Evolutionary conservation across 2,329 filamentous ascomycete genomes (phyloP), one percentile per base, ranked within the genome.

Genomic region (Talaromyces albobiverticillius): DNA sequence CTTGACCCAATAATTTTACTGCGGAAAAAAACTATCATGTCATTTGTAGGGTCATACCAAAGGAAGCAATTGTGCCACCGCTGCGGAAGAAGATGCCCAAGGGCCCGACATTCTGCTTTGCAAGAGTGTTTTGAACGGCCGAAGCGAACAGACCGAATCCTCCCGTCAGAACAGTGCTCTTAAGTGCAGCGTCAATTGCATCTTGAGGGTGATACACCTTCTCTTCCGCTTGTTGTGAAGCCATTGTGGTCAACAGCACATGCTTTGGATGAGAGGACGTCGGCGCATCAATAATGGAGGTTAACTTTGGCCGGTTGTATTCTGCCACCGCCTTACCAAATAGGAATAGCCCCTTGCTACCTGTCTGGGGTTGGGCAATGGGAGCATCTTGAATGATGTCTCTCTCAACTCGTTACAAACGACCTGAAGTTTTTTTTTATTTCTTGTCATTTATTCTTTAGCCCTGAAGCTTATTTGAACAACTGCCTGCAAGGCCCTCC

Each of bases 81-180:
- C 85, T 87, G 66, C 85, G 84, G 45, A 89, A 89, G 69, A 97
- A 86, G 66, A 96, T 82, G 62, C 89, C 88, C 78, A 87, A 83
- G 58, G 86, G 82, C 64, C 91, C 90, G 61, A 94, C 79, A 72
- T 96, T 96, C 70, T 84, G 81, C 78, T 85, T 91, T 53, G 86
- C 81, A 63, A 96, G 82, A 56, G 91, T 90, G 78, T 95, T 97
- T 78, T 92, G 89, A 61, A 95, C 81, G 53, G 88, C 86, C 48
- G 90, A 87, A 57, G 88, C 71, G 72, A 90, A 81, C 68, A 88
- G 76, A 64, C 91, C 91, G 57, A 82, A 82, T 56, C 77, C 76
- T 66, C 85, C 84, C 57, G 86, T 85, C 64, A 90, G 74, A 60
- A 85, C 66, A 38, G 81, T 82, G 58, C 84, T 83, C 69, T 83